Evolutionary conservation across 2,329 filamentous ascomycete genomes (phyloP).

Genomic region (Sclerotinia trifoliorum): DNA sequence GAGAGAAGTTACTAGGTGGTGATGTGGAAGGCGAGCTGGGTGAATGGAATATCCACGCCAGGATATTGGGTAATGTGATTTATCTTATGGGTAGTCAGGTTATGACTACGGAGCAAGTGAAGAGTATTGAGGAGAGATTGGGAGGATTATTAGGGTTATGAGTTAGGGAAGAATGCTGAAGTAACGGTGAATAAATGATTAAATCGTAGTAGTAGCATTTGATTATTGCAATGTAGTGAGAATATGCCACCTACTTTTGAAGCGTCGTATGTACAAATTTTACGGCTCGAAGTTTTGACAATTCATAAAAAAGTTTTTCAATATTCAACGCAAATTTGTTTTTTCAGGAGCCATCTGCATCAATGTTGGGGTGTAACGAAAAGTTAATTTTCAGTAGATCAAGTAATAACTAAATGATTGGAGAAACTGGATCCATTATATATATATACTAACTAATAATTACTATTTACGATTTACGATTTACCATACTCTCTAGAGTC

Average conservation of each 20-base stretch:
- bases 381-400: neutral
- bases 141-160: constrained; percentile 6
- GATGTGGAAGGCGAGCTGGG: constrained; percentile 10
- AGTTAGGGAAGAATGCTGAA: neutral
- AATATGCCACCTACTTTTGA: neutral
- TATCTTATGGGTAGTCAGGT: constrained; percentile 58
- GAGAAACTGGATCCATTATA: neutral
- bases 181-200: neutral
- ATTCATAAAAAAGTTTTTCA: no score
- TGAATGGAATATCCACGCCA: constrained; percentile 49
- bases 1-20: constrained; percentile 36
- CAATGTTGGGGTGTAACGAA: neutral
- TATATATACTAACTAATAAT: no score
- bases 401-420: neutral
- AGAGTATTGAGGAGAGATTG: constrained; percentile 30
- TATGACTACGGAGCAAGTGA: constrained; percentile 35
- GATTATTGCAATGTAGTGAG: no score
- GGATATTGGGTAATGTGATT: constrained; percentile 57
- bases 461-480: no score
- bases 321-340: no score
- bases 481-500: neutral
- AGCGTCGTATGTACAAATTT: neutral
- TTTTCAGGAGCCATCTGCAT: no score
- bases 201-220: neutral
- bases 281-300: no score